phyloP scores from a whole-genome alignment of 148 eudicot species.

The Rhododendron vialii region DNA sequence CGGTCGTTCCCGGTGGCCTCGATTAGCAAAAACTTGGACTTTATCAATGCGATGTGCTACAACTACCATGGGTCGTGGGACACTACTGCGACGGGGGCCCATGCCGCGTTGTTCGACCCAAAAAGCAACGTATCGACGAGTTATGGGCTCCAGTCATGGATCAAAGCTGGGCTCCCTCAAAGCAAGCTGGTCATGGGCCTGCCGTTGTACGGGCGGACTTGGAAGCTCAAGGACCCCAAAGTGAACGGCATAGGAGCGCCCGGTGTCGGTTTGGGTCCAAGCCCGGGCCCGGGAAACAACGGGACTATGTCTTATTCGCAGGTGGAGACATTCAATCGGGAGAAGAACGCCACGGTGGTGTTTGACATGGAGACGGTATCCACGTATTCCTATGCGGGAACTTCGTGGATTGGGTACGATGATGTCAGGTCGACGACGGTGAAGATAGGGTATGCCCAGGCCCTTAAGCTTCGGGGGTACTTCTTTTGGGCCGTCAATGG shows the following conservation, averaged over 20 bases:
- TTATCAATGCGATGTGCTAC: slow-evolving; percentile 44
- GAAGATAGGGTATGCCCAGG: slow-evolving; percentile 34
- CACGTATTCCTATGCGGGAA: slow-evolving; percentile 30
- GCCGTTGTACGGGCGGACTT: slow-evolving; percentile 49
- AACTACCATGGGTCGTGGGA: slow-evolving; percentile 52
- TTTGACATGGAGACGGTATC: slow-evolving; percentile 35
- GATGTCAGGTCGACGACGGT: slow-evolving; percentile 24
- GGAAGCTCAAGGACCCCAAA: slow-evolving; percentile 35
- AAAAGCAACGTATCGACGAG: slow-evolving; percentile 39
- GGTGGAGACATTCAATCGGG: slow-evolving; percentile 24
- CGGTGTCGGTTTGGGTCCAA: slow-evolving; percentile 26
- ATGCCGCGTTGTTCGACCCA: slow-evolving; percentile 31
- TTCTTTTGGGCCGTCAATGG: slow-evolving; percentile 49
- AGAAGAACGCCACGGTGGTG: slow-evolving; percentile 34
- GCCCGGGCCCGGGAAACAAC: slow-evolving; percentile 33
- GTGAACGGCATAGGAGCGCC: slow-evolving; percentile 28
- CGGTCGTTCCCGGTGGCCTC: slow-evolving; percentile 29
- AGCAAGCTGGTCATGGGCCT: slow-evolving; percentile 47
- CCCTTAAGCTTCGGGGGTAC: slow-evolving; percentile 34
- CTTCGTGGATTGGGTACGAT: slow-evolving; percentile 50
- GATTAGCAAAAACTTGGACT: slow-evolving; percentile 37
- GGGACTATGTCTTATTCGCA: slow-evolving; percentile 25
- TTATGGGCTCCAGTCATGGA: slow-evolving; percentile 46
- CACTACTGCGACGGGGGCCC: slow-evolving; percentile 31
- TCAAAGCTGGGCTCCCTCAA: slow-evolving; percentile 25